A percentile compares a stretch with the other conserved stretches of the same genome.
phyloP scores from a whole-genome alignment of 2,329 filamentous ascomycete species.

The Orbilia ellipsospora region DNA sequence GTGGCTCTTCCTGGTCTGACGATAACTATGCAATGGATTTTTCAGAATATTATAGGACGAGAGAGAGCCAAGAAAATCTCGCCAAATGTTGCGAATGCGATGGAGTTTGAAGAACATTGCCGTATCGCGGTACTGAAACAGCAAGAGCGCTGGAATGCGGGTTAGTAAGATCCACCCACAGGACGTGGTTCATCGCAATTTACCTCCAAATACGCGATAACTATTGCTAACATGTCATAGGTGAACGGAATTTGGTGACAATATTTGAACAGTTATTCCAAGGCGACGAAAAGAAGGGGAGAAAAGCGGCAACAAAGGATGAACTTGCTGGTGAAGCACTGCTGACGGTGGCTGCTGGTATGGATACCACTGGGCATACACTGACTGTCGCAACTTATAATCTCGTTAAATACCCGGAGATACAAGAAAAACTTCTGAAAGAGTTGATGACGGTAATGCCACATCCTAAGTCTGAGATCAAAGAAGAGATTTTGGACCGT shows the following conservation, averaged over 20 bases:
- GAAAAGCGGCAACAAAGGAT: slow-evolving; percentile 25
- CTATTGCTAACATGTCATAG: no score
- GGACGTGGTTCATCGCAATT: background rate
- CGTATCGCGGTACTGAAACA: slow-evolving; percentile 12
- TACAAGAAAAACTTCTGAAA: slow-evolving; percentile 3
- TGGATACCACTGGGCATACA: background rate
- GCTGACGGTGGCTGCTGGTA: slow-evolving; percentile 7
- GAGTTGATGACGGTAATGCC: slow-evolving; percentile 25
- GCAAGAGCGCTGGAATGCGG: slow-evolving; percentile 7
- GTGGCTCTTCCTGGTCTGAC: slow-evolving; percentile 1
- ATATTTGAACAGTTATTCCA: slow-evolving; percentile 5
- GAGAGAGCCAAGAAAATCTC: background rate
- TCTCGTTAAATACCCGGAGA: slow-evolving; percentile 14
- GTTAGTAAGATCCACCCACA: background rate
- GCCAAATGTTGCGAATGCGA: background rate
- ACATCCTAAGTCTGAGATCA: background rate
- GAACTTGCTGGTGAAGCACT: background rate
- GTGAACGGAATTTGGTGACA: background rate
- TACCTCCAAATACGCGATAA: slow-evolving; percentile 20
- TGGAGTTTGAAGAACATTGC: slow-evolving; percentile 8
- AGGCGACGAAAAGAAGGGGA: slow-evolving; percentile 23
- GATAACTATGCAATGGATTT: background rate
- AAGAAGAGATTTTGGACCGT: background rate
- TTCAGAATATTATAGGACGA: background rate
- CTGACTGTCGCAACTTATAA: slow-evolving; percentile 7